Conservation (phyloP, 2,329 filamentous ascomycete species). For the Aulographum hederae region DNA sequence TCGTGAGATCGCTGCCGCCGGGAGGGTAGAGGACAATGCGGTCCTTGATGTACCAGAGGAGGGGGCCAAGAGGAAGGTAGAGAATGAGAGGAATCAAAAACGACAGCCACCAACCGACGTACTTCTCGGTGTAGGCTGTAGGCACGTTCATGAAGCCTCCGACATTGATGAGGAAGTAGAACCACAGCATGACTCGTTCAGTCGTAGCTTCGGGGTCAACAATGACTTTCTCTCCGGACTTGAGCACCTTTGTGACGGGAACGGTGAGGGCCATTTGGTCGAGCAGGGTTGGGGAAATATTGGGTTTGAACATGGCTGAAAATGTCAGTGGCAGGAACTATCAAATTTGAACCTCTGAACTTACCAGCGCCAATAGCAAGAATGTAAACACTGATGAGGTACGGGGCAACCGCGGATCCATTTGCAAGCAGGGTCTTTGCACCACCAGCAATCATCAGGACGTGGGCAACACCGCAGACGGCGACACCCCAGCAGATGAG, state of each 20-base stretch:
- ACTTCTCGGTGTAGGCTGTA: slow-evolving; percentile 24
- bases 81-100: slow-evolving; percentile 17
- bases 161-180: slow-evolving; percentile 14
- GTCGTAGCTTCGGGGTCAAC: slow-evolving; percentile 28
- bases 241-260: slow-evolving; percentile 24
- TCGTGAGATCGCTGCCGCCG: slow-evolving; percentile 26
- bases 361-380: slow-evolving; percentile 3
- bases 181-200: slow-evolving; percentile 17
- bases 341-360: background rate
- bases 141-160: slow-evolving; percentile 18
- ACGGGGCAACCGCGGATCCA: background rate
- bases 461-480: background rate
- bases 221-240: slow-evolving; percentile 26
- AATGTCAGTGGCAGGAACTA: background rate
- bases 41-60: slow-evolving; percentile 9
- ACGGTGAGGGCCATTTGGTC: too few relatives aligned
- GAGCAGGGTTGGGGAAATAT: background rate
- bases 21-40: slow-evolving; percentile 25
- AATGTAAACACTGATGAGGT: slow-evolving; percentile 2
- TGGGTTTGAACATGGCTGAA: background rate
- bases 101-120: slow-evolving; percentile 21
- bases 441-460: background rate
- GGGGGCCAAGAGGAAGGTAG: slow-evolving; percentile 7
- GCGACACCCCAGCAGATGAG: background rate
- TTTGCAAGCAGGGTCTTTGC: background rate